Percentiles rank a stretch among this genome's conserved stretches.
Evolutionary conservation across 2,329 filamentous ascomycete species (phyloP).

Genomic region (Neonectria faginata): DNA sequence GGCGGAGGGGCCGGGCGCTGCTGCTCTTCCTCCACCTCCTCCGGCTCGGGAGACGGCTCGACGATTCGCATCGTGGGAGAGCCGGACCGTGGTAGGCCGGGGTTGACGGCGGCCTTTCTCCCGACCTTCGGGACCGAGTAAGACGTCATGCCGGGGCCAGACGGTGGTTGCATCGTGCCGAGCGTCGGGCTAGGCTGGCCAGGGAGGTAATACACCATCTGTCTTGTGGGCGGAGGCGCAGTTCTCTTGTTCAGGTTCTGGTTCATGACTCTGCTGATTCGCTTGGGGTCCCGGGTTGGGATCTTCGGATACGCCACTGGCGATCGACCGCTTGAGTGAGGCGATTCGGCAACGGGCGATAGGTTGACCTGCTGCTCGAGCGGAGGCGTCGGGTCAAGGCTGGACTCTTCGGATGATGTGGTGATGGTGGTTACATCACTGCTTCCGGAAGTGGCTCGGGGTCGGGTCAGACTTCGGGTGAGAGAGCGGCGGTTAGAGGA

Average conservation of each 20-base stretch:
- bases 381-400: conserved; percentile 33
- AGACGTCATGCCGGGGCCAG: conserved; percentile 18
- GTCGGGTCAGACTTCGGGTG: conserved; percentile 38
- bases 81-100: conserved; percentile 40
- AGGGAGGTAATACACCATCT: conserved; percentile 50
- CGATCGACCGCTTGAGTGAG: conserved; percentile 50
- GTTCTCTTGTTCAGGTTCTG: conserved; percentile 36
- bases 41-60: conserved; percentile 49
- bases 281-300: conserved; percentile 39
- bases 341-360: conserved; percentile 64
- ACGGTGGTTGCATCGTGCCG: conserved; percentile 47
- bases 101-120: conserved; percentile 35
- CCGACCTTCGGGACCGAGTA: conserved; percentile 11
- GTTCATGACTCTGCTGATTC: conserved; percentile 32
- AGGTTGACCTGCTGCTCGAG: conserved; percentile 50
- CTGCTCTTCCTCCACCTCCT: conserved; percentile 29
- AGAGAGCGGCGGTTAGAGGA: conserved; percentile 37
- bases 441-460: conserved; percentile 45
- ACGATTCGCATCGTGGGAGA: conserved; percentile 55
- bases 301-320: conserved; percentile 50
- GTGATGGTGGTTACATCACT: conserved; percentile 52
- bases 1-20: conserved; percentile 9
- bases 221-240: conserved; percentile 50
- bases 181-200: conserved; percentile 59
- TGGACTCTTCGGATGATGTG: conserved; percentile 45